These are phyloP conservation scores for Aphanocladium album DNA, from an alignment of 2,329 filamentous ascomycete species.

Conservation along the genomic window DNA sequence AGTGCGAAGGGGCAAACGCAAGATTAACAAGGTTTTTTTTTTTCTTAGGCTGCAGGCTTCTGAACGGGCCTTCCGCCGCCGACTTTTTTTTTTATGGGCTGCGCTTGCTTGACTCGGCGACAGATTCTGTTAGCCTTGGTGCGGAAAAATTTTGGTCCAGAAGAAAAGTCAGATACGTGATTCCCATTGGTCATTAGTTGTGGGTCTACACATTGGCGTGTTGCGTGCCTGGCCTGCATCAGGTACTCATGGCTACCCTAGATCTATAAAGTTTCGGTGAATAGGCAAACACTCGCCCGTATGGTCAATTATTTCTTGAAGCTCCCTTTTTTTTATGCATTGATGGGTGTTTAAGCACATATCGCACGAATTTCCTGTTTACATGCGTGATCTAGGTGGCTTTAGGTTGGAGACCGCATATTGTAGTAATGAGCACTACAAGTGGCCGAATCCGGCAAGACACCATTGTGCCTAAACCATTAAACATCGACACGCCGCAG, in stretches of 20 bases:
- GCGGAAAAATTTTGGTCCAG: not conserved
- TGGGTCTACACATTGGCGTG: not conserved
- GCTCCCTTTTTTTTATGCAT: too few species aligned
- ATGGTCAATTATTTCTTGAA: too few species aligned
- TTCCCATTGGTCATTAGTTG: not conserved
- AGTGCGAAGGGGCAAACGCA: constrained; percentile 5
- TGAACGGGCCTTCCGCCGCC: constrained; percentile 15
- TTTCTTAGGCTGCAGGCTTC: constrained; percentile 14
- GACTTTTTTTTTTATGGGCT: constrained; percentile 16
- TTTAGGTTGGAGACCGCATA: too few species aligned
- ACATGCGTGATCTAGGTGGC: too few species aligned
- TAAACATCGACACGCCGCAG: too few species aligned
- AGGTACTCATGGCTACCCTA: not conserved
- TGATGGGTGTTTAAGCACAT: too few species aligned
- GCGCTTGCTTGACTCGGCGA: constrained; percentile 16
- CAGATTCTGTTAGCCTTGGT: not conserved
- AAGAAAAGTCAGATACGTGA: not conserved
- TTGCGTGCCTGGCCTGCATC: not conserved
- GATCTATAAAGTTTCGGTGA: not conserved
- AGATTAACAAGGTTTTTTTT: constrained; percentile 20
- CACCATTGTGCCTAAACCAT: too few species aligned
- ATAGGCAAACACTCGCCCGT: not conserved
- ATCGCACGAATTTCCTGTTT: too few species aligned
- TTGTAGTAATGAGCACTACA: too few species aligned
- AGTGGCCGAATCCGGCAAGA: too few species aligned